phyloP scores from a whole-genome alignment of 2,329 filamentous ascomycete species.

The Diaporthe sp. region DNA sequence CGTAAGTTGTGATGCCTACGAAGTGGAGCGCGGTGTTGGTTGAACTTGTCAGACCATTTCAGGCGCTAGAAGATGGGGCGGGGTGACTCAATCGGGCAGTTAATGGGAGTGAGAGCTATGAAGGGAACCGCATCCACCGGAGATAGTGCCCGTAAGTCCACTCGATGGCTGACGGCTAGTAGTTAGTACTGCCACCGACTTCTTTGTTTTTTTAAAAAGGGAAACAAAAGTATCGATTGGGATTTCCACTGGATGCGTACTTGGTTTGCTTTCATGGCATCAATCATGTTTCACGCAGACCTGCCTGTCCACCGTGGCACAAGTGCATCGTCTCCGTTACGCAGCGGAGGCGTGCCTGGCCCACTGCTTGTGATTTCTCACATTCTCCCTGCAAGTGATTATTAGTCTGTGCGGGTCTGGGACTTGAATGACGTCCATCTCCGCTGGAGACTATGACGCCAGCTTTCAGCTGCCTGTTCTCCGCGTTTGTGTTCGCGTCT shows the following conservation, averaged over 20 bases:
- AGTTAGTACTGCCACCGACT: not conserved
- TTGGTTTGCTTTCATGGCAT: not conserved
- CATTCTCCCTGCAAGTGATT: not conserved
- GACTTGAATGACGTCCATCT: not conserved
- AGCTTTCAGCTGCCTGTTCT: not conserved
- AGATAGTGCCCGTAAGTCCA: not conserved
- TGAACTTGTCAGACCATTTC: not conserved
- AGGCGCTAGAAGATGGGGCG: not conserved
- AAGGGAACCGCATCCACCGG: not conserved
- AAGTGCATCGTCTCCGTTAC: not conserved
- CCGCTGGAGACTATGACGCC: not conserved
- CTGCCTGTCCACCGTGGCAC: not conserved
- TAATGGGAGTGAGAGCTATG: not conserved
- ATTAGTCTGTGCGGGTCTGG: not conserved
- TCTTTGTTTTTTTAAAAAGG: too few species aligned
- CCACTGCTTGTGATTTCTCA: not conserved
- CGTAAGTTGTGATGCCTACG: not conserved
- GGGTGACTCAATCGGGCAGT: conserved; percentile 7
- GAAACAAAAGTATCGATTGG: too few species aligned
- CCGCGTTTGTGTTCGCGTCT: not conserved
- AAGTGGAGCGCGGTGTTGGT: not conserved
- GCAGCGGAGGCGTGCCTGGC: not conserved
- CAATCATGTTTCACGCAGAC: not conserved
- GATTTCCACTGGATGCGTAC: not conserved
- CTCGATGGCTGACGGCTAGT: too few species aligned